phyloP scores from a whole-genome alignment of 148 eudicot species.

The Cornus florida region DNA sequence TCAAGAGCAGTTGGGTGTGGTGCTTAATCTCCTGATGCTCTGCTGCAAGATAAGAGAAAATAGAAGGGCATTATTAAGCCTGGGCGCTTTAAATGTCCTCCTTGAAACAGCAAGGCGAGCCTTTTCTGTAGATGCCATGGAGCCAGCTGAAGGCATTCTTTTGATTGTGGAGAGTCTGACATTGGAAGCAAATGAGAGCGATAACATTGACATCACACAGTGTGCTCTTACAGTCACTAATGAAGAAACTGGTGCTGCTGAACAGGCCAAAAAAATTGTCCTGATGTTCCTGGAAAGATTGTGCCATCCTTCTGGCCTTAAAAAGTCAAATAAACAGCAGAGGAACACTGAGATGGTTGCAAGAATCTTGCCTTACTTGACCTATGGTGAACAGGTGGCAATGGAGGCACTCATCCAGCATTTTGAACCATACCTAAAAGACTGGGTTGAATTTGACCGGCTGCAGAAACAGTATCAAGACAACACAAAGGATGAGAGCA shows the following conservation, averaged over 20 bases:
- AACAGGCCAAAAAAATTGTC: conserved; percentile 96
- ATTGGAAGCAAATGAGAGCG: conserved; percentile 94
- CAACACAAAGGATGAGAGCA: conserved; percentile 65
- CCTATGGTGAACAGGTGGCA: conserved; percentile 95
- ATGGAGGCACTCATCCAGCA: conserved; percentile 97
- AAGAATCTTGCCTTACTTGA: conserved; percentile 93
- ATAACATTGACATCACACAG: conserved; percentile 68
- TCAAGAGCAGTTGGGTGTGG: conserved; percentile 87
- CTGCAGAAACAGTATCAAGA: conserved; percentile 75
- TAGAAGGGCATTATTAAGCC: conserved; percentile 73
- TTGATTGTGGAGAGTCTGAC: conserved; percentile 95
- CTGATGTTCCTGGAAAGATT: conserved; percentile 95
- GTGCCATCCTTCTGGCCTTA: conserved; percentile 76
- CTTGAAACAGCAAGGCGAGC: conserved; percentile 98
- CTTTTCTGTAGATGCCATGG: conserved; percentile 98
- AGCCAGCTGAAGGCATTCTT: conserved; percentile 98
- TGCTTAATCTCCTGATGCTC: conserved; percentile 88
- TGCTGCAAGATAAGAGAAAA: conserved; percentile 97
- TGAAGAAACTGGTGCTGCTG: conserved; percentile 80
- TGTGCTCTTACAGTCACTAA: conserved; percentile 67
- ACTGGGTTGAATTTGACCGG: conserved; percentile 83
- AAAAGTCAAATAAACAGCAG: conserved; percentile 94
- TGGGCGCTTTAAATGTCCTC: conserved; percentile 84
- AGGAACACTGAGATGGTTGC: conserved; percentile 99
- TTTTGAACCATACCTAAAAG: conserved; percentile 74